Percentiles rank a stretch among this genome's conserved stretches.
Evolutionary conservation across 2,329 filamentous ascomycete genomes (phyloP).

Genomic region (Cladosporium sphaerospermum): DNA sequence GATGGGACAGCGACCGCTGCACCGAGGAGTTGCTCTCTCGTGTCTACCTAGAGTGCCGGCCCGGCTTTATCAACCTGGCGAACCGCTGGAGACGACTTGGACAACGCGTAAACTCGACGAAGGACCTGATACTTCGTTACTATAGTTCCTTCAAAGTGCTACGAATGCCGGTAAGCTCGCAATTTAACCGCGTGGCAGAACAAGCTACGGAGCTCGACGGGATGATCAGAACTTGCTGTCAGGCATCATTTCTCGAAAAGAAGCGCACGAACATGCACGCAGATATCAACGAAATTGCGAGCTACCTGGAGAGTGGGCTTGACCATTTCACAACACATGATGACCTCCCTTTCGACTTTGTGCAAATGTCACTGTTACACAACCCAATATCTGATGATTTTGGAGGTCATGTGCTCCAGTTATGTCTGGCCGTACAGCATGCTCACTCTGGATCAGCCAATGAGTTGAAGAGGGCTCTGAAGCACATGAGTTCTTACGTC

Average conservation of each 20-base stretch:
- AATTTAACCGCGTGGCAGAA: slow-evolving; percentile 38
- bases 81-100: too few relatives aligned
- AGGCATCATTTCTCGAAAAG: slow-evolving; percentile 33
- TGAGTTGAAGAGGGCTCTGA: too few relatives aligned
- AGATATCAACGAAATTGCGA: slow-evolving; percentile 36
- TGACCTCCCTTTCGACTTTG: slow-evolving; percentile 43
- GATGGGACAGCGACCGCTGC: slow-evolving; percentile 40
- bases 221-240: slow-evolving; percentile 33
- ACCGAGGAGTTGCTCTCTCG: slow-evolving; percentile 31
- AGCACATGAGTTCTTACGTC: slow-evolving; percentile 27
- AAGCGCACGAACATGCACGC: slow-evolving; percentile 38
- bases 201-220: slow-evolving; percentile 40
- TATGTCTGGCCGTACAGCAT: slow-evolving; percentile 24
- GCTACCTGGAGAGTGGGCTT: slow-evolving; percentile 41
- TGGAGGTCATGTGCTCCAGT: slow-evolving; percentile 40
- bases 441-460: too few relatives aligned
- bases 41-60: too few relatives aligned
- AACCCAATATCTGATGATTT: slow-evolving; percentile 41
- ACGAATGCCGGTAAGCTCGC: slow-evolving; percentile 38
- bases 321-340: slow-evolving; percentile 40
- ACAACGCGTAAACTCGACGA: slow-evolving; percentile 16
- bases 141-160: slow-evolving; percentile 42
- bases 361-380: slow-evolving; percentile 35
- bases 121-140: slow-evolving; percentile 41
- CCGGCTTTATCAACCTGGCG: too few relatives aligned